Evolutionary conservation across 139 green algal genomes (phyloP).

Genomic region (Chlorokybus atmophyticus): DNA sequence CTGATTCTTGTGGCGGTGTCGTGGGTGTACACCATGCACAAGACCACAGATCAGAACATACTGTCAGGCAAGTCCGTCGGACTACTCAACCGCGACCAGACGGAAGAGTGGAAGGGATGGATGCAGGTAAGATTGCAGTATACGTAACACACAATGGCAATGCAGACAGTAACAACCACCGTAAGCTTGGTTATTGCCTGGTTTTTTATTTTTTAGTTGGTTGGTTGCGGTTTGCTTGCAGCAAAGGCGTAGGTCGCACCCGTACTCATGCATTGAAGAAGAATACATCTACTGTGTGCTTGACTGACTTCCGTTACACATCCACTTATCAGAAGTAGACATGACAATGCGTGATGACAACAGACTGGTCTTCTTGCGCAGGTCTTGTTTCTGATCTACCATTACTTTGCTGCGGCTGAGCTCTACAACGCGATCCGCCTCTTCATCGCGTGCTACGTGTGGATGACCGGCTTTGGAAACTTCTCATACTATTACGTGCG

Average conservation of each 20-base stretch:
- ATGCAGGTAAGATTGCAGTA: no score
- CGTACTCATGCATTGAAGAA: no score
- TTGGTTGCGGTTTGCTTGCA: no score
- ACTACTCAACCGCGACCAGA: slow-evolving; percentile 83
- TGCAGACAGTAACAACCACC: no score
- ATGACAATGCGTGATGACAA: no score
- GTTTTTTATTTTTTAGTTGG: no score
- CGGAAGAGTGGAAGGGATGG: slow-evolving; percentile 88
- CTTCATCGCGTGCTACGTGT: slow-evolving; percentile 93
- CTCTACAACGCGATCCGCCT: slow-evolving; percentile 95
- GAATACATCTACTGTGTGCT: no score
- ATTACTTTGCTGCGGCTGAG: slow-evolving; percentile 86
- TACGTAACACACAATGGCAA: no score
- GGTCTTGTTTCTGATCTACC: slow-evolving; percentile 88
- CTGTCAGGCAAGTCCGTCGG: slow-evolving; percentile 37
- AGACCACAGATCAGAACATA: slow-evolving; percentile 1
- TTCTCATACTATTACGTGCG: slow-evolving; percentile 89
- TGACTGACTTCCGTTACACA: no score
- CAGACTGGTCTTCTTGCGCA: background rate
- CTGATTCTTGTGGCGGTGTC: slow-evolving; percentile 16
- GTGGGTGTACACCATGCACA: slow-evolving; percentile 26
- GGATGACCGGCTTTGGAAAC: slow-evolving; percentile 96
- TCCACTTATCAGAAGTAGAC: no score
- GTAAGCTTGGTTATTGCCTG: no score
- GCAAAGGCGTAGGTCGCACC: no score